Evolutionary conservation across 768 basidiomycete genomes (phyloP).

Genomic region (Phanerochaete carnosa): DNA sequence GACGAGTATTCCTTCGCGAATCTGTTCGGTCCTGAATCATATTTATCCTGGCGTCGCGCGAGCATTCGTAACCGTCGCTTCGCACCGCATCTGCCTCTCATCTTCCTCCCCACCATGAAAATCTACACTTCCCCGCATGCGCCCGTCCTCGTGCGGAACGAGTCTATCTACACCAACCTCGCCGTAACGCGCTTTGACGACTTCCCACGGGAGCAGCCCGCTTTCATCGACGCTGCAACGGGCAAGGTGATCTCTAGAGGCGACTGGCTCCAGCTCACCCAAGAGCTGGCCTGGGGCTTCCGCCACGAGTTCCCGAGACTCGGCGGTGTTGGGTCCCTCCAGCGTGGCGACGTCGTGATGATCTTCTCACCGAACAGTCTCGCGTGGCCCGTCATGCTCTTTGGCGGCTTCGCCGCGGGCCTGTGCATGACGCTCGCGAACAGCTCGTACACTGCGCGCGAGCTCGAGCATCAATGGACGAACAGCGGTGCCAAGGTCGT

Average conservation of each 20-base stretch:
- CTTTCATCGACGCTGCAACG: constrained; percentile 65
- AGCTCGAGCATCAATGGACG: constrained; percentile 68
- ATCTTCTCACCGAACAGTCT: constrained; percentile 74
- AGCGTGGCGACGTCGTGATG: constrained; percentile 56
- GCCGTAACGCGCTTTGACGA: constrained; percentile 30
- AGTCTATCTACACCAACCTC: constrained; percentile 49
- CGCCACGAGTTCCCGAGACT: constrained; percentile 25
- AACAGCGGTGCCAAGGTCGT: constrained; percentile 65
- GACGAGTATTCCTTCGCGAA: not conserved
- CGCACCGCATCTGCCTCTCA: not conserved
- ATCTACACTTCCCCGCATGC: constrained; percentile 47
- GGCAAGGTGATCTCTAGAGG: constrained; percentile 54
- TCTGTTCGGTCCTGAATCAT: not conserved
- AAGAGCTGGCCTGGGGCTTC: constrained; percentile 59
- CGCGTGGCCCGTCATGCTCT: constrained; percentile 47
- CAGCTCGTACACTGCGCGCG: constrained; percentile 60
- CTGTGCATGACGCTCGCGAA: constrained; percentile 72
- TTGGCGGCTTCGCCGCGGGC: constrained; percentile 57
- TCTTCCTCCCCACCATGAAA: constrained; percentile 11
- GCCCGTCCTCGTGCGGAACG: constrained; percentile 33
- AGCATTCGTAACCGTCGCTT: not conserved
- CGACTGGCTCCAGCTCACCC: constrained; percentile 48
- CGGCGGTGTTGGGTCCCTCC: constrained; percentile 13
- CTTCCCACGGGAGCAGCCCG: constrained; percentile 29
- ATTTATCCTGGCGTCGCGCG: not conserved